Conservation (phyloP, 495 filamentous ascomycete genomes). For the Pyrenula aspistea region DNA sequence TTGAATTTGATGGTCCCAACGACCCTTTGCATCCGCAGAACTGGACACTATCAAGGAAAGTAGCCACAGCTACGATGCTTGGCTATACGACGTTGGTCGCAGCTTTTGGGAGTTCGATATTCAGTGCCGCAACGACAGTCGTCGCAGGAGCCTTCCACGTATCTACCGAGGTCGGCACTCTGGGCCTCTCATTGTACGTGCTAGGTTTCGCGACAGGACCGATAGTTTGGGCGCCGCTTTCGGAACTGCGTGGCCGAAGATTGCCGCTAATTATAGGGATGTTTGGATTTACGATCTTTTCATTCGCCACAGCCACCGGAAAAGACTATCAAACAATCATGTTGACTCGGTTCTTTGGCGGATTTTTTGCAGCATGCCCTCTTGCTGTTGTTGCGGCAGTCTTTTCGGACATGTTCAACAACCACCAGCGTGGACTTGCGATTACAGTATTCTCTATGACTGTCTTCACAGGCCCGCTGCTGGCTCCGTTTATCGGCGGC, state of each 20-base stretch:
- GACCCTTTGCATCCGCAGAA: constrained; percentile 78
- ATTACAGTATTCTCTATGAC: constrained; percentile 67
- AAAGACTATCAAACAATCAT: constrained; percentile 78
- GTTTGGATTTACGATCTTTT: constrained; percentile 73
- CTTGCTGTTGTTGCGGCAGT: constrained; percentile 76
- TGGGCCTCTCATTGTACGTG: constrained; percentile 48
- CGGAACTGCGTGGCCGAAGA: constrained; percentile 46
- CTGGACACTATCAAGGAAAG: constrained; percentile 66
- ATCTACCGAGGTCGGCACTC: constrained; percentile 37
- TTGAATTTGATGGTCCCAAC: constrained; percentile 70
- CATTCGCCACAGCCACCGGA: constrained; percentile 53
- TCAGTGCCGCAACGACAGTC: constrained; percentile 36
- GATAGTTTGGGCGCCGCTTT: constrained; percentile 52
- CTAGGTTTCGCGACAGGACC: constrained; percentile 51
- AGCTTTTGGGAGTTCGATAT: constrained; percentile 52
- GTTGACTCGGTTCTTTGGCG: constrained; percentile 74
- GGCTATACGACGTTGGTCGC: constrained; percentile 66
- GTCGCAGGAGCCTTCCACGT: constrained; percentile 40
- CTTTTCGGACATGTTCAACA: constrained; percentile 82
- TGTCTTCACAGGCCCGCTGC: constrained; percentile 70
- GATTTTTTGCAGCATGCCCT: constrained; percentile 62
- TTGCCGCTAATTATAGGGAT: constrained; percentile 62
- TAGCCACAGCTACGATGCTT: constrained; percentile 50
- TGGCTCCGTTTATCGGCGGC: constrained; percentile 76
- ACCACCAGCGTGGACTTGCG: constrained; percentile 64